Percentiles rank a stretch among this genome's conserved stretches.
Conservation (phyloP, 306 rosid species). For the Casuarina glauca region DNA sequence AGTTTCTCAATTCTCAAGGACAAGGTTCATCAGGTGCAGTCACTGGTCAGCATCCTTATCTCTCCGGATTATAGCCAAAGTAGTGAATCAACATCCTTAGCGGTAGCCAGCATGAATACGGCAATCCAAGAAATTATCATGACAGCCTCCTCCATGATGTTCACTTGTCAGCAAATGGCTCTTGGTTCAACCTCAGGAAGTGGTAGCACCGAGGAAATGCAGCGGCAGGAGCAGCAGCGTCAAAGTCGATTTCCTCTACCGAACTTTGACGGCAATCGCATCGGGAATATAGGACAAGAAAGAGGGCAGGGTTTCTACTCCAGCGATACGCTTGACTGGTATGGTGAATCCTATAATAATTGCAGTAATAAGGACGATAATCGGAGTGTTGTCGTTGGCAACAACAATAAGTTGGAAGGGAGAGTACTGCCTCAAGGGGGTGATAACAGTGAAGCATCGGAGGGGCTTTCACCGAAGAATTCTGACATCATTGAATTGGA, state of each 20-base stretch:
- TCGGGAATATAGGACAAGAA: constrained; percentile 15
- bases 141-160: constrained; percentile 74
- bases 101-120: constrained; percentile 52
- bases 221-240: constrained; percentile 10
- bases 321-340: constrained; percentile 46
- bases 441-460: constrained; percentile 14
- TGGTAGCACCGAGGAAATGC: constrained; percentile 25
- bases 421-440: constrained; percentile 9
- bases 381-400: constrained; percentile 26
- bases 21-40: constrained; percentile 56
- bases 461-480: constrained; percentile 6
- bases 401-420: constrained; percentile 9
- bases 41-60: constrained; percentile 49
- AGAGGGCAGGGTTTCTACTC: constrained; percentile 36
- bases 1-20: constrained; percentile 71
- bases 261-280: constrained; percentile 6
- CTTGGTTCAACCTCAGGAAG: constrained; percentile 35
- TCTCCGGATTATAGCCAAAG: constrained; percentile 36
- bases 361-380: constrained; percentile 28
- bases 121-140: constrained; percentile 72
- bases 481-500: constrained; percentile 62
- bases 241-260: constrained; percentile 27
- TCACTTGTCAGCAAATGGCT: constrained; percentile 64
- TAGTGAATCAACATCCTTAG: constrained; percentile 37
- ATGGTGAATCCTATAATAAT: constrained; percentile 36